These are phyloP conservation scores for Hordeum marinum DNA, from an alignment of 176 grass and related monocot genomes.

Conservation along the genomic window DNA sequence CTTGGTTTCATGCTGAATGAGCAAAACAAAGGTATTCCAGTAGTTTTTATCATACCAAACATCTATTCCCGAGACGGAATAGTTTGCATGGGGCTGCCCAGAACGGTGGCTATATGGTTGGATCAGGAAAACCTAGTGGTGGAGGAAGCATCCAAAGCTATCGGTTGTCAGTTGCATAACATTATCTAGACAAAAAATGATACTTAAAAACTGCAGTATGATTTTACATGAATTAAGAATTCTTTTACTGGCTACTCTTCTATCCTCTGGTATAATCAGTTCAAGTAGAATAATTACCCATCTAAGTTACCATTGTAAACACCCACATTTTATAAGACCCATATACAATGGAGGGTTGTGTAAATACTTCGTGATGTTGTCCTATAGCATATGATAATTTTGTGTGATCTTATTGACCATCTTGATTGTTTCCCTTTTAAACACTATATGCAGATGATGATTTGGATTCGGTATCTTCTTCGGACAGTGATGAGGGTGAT, in stretches of 20 bases:
- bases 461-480: slow-evolving; percentile 49
- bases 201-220: not conserved
- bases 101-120: not conserved
- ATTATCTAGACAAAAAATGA: not conserved
- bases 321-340: not conserved
- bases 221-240: not conserved
- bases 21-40: not conserved
- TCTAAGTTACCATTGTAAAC: not conserved
- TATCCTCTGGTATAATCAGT: not conserved
- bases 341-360: not conserved
- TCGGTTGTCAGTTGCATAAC: not conserved
- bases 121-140: not conserved
- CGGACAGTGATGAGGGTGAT: slow-evolving; percentile 41
- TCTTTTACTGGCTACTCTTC: not conserved
- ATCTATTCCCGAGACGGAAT: not conserved
- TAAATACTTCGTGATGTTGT: not conserved
- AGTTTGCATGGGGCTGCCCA: not conserved
- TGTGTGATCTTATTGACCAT: not conserved
- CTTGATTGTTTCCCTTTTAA: slow-evolving; percentile 1
- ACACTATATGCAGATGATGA: slow-evolving; percentile 67
- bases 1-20: not conserved
- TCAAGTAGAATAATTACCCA: slow-evolving; percentile 6
- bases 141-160: not conserved
- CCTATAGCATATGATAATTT: not conserved
- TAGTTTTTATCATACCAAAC: not conserved